phyloP scores from a whole-genome alignment of 805 yeast genomes.

The Wickerhamomyces bisporus region DNA sequence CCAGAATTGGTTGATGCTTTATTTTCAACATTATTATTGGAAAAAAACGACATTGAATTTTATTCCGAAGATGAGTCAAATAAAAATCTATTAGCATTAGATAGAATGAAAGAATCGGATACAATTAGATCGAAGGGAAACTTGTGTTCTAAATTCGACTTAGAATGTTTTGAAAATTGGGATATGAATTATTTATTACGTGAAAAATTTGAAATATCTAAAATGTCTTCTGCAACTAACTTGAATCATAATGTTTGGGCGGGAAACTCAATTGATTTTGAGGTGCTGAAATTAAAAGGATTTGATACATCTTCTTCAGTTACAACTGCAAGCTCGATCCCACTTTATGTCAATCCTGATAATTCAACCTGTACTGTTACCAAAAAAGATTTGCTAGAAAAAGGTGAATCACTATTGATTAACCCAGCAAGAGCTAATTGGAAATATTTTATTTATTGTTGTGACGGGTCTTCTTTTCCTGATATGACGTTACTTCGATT shows the following conservation, averaged over 20 bases:
- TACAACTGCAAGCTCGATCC: slow-evolving; percentile 15
- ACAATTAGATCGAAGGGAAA: slow-evolving; percentile 15
- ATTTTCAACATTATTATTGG: slow-evolving; percentile 19
- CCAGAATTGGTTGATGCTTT: slow-evolving; percentile 22
- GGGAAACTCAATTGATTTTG: slow-evolving; percentile 77
- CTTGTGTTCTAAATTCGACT: slow-evolving; percentile 31
- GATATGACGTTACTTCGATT: slow-evolving; percentile 30
- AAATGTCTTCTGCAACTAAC: slow-evolving; percentile 75
- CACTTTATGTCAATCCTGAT: slow-evolving; percentile 43
- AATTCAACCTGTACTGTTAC: slow-evolving; percentile 46
- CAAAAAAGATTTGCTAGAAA: slow-evolving; percentile 22
- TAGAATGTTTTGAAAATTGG: slow-evolving; percentile 50
- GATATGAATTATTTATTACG: slow-evolving; percentile 61
- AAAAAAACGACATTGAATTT: slow-evolving; percentile 11
- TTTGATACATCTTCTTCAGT: slow-evolving; percentile 7
- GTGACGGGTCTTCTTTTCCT: slow-evolving; percentile 55
- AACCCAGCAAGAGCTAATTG: slow-evolving; percentile 51
- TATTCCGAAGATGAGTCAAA: slow-evolving; percentile 8
- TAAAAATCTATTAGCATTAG: slow-evolving; percentile 17
- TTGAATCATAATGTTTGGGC: slow-evolving; percentile 59
- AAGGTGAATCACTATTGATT: slow-evolving; percentile 27
- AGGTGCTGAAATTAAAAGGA: slow-evolving; percentile 27
- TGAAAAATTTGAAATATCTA: slow-evolving; percentile 78
- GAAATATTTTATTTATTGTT: slow-evolving; percentile 53
- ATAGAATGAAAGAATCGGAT: slow-evolving; percentile 18